Percentiles rank a stretch among this genome's conserved stretches.
phyloP scores from a whole-genome alignment of 257 asterid species.

The Salvia hispanica region DNA sequence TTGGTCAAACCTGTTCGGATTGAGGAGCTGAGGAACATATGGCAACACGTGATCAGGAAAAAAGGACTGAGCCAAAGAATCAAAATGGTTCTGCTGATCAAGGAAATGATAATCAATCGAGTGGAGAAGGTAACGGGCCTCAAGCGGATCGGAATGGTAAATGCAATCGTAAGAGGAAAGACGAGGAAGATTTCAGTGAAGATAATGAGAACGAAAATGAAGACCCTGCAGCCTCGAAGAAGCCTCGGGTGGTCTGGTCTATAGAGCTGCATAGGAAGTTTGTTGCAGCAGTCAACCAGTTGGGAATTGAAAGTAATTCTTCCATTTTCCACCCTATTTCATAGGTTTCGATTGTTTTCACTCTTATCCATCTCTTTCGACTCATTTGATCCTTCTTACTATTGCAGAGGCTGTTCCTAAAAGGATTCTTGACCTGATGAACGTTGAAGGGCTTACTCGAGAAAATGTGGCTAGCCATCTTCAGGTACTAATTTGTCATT shows the following conservation, averaged over 20 bases:
- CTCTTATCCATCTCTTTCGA: not conserved
- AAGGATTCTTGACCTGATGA: slow-evolving; percentile 76
- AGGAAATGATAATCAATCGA: slow-evolving; percentile 37
- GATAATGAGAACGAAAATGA: slow-evolving; percentile 54
- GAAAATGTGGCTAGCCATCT: slow-evolving; percentile 79
- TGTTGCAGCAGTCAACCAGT: slow-evolving; percentile 58
- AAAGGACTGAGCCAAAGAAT: slow-evolving; percentile 41
- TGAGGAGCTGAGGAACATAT: slow-evolving; percentile 63
- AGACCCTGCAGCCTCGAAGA: slow-evolving; percentile 57
- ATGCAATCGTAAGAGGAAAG: slow-evolving; percentile 52
- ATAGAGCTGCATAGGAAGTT: slow-evolving; percentile 65
- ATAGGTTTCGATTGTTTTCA: slow-evolving; percentile 5
- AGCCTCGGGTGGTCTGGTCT: slow-evolving; percentile 73
- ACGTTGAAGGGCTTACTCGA: slow-evolving; percentile 63
- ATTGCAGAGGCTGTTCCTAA: slow-evolving; percentile 70
- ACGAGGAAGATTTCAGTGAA: slow-evolving; percentile 51
- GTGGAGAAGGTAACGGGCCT: slow-evolving; percentile 55
- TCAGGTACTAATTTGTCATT: slow-evolving; percentile 42
- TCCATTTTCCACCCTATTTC: not conserved
- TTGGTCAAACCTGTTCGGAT: slow-evolving; percentile 67
- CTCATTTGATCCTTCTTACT: not conserved
- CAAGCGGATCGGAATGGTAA: slow-evolving; percentile 55
- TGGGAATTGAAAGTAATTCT: slow-evolving; percentile 67
- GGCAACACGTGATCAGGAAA: slow-evolving; percentile 68
- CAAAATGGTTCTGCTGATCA: slow-evolving; percentile 38